Base-by-base conservation (phyloP, 164 flowering plant species). In the Liquidambar formosana region DNA sequence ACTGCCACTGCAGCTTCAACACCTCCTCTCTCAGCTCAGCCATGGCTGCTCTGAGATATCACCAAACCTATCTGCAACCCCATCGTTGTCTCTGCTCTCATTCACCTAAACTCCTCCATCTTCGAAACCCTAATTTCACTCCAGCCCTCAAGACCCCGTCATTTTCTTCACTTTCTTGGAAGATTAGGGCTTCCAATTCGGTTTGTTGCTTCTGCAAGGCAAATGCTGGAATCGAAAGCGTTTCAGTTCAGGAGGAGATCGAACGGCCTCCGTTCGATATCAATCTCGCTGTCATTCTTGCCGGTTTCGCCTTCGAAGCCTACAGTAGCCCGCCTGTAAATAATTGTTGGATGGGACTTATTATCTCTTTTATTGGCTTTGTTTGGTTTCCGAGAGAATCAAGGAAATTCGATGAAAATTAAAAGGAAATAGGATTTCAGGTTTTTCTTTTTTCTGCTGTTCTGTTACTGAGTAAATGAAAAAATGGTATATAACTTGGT, bases 271-370 rank as follows among this genome's bases (percentile, higher is more conserved):
- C 86, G 5, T 94, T 94, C 62, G 97, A 94, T 76, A 84, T 92
- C 72, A 90, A 89, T 75, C 91, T 94, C 64, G 99, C 99, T 8
- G 97, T 94, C 11, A 75, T 94, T 56, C 92, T 94, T 15, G 97
- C 99, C 60, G 99, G 99, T 49, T 94, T 94, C 68, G 94, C 99
- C 0, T 94, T 94, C 69, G 99, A 94, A 75, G 99, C 99, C 33
- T 94, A 94, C 65, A 68, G 79, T 0, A 87, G 78, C 25, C 97
- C 99, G 0, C 94, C 94, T 16, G 99, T 92, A 73, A 75, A 22
- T 57, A 23, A 21, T 8, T 22, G 10, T 90, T 10, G 94, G 89
- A 69, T 72, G 26, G 54, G 12, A 16, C 44, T 59, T 44, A 41
- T 16, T 45, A 13, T 46, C 57, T n/a, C 11, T 44, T 16, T 45